Base-by-base conservation (phyloP, 2,329 filamentous ascomycete genomes). In the Podosphaera leucotricha region DNA sequence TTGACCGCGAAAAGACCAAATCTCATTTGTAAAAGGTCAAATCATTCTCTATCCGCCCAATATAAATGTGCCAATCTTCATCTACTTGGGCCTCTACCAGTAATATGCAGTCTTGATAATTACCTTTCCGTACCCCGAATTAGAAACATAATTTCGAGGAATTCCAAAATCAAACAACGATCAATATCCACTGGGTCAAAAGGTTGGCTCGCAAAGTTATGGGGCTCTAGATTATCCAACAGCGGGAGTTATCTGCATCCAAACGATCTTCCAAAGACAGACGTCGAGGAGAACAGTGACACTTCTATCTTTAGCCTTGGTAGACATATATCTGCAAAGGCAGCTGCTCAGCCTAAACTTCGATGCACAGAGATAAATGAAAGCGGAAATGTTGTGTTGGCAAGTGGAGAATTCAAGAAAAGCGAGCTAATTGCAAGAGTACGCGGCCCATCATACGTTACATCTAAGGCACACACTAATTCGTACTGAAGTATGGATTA, bases 351-450 rank as follows among this genome's bases (percentile, higher is more conserved):
- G 60, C 73, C 86, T 24, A 77, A 84, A 47, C 66, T 98, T 52
- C 72, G 90, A 44, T 98, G 90, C 58, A 98, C 90, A 1, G 90
- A 98, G 61, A 82, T 95, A 47, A 85, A 95, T 55, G 84, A 86
- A 59, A 75, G 82, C 55, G 90, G 90, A 36, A 80, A 92, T 54
- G 85, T 94, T 21, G 92, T 87, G 18, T 66, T 95, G 46, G 80
- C 92, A 18, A 92, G 92, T 57, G 84, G 85, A 47, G 90, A 95
- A 61, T 95, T 94, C 62, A 92, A 90, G 64, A 98, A 98, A 68
- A 90, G 77, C 55, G 90, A 98, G 64, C 67, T 98, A 40, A 95
- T 94, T 60, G 85, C 86, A 44, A 94, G 90, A 70, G 82, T 86
- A 61, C 43, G 22, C 15, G 18, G 16, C 18, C 30, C 35, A 30